phyloP scores from a whole-genome alignment of 176 grass and related monocot species.

The Oryza glumipatula region DNA sequence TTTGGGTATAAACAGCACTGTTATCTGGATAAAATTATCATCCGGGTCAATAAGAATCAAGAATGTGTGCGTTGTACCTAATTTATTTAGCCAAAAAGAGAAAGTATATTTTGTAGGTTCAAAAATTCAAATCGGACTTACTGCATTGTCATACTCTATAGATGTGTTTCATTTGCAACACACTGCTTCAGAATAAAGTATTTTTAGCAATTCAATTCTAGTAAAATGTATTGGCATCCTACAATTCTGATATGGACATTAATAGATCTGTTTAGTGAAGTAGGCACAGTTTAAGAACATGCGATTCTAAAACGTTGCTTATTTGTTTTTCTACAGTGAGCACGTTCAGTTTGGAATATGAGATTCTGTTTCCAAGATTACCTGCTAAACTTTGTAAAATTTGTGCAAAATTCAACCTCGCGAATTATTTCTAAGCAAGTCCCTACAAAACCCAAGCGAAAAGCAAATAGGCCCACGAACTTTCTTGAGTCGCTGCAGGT shows the following conservation, averaged over 20 bases:
- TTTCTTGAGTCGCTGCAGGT: background rate
- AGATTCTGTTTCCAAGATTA: background rate
- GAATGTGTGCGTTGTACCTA: background rate
- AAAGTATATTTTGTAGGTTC: background rate
- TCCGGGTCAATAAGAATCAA: background rate
- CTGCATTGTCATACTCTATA: too few species aligned
- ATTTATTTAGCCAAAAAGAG: background rate
- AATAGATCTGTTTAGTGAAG: too few species aligned
- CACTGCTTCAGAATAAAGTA: too few species aligned
- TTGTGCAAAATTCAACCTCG: background rate
- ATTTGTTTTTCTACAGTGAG: background rate
- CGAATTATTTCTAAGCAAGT: background rate
- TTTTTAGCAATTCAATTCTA: too few species aligned
- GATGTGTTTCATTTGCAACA: too few species aligned
- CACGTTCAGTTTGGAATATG: background rate
- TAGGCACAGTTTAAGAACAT: too few species aligned
- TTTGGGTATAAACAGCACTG: too few species aligned
- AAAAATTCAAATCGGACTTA: background rate
- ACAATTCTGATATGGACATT: too few species aligned
- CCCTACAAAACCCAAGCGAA: background rate
- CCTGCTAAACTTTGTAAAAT: background rate
- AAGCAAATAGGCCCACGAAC: background rate
- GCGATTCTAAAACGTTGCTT: background rate
- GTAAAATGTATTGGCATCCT: background rate
- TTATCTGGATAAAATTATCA: too few species aligned